Percentiles rank a stretch among this genome's conserved stretches.
These are phyloP conservation scores for Smallanthus sonchifolius DNA, from an alignment of 129 eudicot species.

Conservation along the genomic window DNA sequence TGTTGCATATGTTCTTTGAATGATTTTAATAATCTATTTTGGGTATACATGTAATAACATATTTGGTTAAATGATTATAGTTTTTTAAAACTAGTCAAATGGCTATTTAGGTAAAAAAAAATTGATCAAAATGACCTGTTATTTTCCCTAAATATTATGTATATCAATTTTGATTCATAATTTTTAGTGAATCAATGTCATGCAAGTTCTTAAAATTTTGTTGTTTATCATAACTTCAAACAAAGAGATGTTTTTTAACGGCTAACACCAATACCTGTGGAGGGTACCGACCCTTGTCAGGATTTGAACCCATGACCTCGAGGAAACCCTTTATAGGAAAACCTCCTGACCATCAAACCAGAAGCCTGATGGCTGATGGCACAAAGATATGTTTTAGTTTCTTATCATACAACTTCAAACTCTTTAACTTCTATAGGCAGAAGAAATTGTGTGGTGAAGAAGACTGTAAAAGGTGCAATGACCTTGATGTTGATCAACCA, in stretches of 20 bases:
- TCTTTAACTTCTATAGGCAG: conserved; percentile 39
- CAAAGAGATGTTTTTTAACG: conserved; percentile 3
- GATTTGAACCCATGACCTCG: no score
- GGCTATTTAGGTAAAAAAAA: no score
- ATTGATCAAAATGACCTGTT: not conserved
- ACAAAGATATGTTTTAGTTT: not conserved
- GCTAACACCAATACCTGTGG: no score
- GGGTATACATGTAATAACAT: no score
- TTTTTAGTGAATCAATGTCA: not conserved
- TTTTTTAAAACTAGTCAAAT: no score
- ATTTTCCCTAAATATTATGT: not conserved
- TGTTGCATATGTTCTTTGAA: not conserved
- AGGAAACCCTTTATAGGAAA: no score
- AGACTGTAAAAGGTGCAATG: conserved; percentile 64
- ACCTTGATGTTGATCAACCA: conserved; percentile 52
- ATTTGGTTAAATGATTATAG: no score
- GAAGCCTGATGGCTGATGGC: no score
- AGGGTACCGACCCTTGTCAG: no score
- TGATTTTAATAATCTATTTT: not conserved
- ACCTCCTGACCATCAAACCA: no score
- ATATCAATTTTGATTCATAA: not conserved
- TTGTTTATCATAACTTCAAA: not conserved
- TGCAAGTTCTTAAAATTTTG: not conserved
- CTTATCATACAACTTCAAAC: not conserved
- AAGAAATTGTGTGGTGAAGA: conserved; percentile 86